Percentiles rank a stretch among this genome's conserved stretches.
Conservation (phyloP, 164 flowering plant genomes). For the Magnolia sinica region DNA sequence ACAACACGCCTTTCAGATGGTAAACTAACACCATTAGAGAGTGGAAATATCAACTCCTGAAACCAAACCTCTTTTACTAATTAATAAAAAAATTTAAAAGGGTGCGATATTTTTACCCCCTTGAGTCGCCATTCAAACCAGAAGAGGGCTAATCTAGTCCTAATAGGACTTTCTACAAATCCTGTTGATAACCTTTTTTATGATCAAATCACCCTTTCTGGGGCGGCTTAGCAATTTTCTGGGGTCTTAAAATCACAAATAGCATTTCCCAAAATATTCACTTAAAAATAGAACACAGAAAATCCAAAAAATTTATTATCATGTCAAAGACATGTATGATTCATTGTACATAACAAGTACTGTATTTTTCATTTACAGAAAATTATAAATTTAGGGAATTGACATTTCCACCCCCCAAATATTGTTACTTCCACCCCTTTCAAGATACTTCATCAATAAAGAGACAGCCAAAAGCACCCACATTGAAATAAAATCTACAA, state of each 20-base stretch:
- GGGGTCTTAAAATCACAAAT: neutral
- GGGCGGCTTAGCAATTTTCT: neutral
- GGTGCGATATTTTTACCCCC: neutral
- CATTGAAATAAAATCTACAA: neutral
- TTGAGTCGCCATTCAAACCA: neutral
- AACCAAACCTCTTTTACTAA: neutral
- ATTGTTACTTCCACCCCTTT: neutral
- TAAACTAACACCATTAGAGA: too few relatives aligned
- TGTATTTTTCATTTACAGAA: neutral
- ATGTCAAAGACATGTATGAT: neutral
- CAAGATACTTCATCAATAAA: neutral
- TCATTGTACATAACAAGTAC: neutral
- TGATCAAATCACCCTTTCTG: neutral
- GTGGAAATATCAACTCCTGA: too few relatives aligned
- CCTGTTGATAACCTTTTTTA: too few relatives aligned
- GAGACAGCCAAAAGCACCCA: neutral
- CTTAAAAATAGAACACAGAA: neutral
- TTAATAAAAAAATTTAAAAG: too few relatives aligned
- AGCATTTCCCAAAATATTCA: neutral
- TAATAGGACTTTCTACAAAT: neutral
- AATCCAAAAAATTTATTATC: neutral
- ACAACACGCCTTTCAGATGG: too few relatives aligned
- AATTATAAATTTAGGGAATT: neutral
- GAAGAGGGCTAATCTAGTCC: neutral
- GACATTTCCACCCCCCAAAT: neutral